These are phyloP conservation scores for Hymenoscyphus scutula DNA, from an alignment of 2,329 filamentous ascomycete species.

Conservation along the genomic window DNA sequence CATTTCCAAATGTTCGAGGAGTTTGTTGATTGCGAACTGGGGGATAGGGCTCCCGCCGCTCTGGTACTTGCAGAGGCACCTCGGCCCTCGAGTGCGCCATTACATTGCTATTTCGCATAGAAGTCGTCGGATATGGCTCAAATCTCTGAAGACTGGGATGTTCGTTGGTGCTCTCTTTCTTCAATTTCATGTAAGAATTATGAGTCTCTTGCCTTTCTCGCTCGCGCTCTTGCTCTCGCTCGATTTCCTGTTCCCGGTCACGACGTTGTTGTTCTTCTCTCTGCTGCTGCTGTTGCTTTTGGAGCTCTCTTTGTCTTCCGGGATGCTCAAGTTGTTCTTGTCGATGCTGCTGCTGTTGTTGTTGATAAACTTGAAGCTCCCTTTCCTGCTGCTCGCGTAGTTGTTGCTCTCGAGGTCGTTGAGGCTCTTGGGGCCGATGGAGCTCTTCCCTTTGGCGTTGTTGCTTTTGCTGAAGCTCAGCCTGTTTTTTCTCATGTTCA, in stretches of 20 bases:
- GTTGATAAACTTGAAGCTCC: constrained; percentile 17
- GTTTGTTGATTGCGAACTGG: constrained; percentile 28
- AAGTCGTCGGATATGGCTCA: constrained; percentile 32
- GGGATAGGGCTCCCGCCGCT: constrained; percentile 29
- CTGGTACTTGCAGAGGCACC: constrained; percentile 18
- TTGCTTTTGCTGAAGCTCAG: constrained; percentile 12
- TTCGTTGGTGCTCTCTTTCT: constrained; percentile 28
- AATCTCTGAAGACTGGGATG: constrained; percentile 38
- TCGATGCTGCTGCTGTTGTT: constrained; percentile 14
- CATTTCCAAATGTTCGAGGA: constrained; percentile 28
- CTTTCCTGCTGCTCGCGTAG: constrained; percentile 17
- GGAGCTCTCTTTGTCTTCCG: constrained; percentile 8
- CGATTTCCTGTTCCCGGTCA: constrained; percentile 14
- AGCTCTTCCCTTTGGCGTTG: constrained; percentile 14
- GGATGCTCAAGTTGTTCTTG: constrained; percentile 14
- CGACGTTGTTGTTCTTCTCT: constrained; percentile 19
- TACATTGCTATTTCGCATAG: constrained; percentile 22
- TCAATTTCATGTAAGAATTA: constrained; percentile 34
- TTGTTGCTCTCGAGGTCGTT: constrained; percentile 11
- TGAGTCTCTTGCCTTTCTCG: not conserved
- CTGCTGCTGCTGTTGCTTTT: constrained; percentile 18
- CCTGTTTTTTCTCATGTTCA: constrained; percentile 15
- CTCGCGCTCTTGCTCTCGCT: not conserved
- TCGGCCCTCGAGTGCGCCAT: constrained; percentile 29
- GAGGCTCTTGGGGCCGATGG: too few relatives aligned